A percentile compares a stretch with the other conserved stretches of the same genome.
Evolutionary conservation across 495 filamentous ascomycete species (phyloP).

Genomic region (Podospora anserina): DNA sequence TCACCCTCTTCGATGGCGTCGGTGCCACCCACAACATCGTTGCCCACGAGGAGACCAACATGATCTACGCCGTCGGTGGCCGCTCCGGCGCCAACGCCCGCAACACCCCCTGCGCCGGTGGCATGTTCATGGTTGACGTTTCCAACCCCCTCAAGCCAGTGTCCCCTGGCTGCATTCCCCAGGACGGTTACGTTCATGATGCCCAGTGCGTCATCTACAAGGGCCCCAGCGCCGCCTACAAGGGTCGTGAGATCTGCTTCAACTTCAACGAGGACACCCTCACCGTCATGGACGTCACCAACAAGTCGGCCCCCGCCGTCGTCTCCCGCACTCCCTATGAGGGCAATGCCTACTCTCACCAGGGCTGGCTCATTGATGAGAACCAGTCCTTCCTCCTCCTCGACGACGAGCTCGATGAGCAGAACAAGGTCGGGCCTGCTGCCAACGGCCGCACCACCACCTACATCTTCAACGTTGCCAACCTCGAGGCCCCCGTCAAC

Average conservation of each 20-base stretch:
- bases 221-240: conserved; percentile 53
- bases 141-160: conserved; percentile 48
- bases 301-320: conserved; percentile 47
- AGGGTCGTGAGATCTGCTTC: conserved; percentile 58
- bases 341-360: conserved; percentile 58
- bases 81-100: conserved; percentile 45
- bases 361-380: conserved; percentile 57
- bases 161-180: conserved; percentile 49
- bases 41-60: conserved; percentile 47
- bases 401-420: conserved; percentile 62
- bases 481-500: conserved; percentile 48
- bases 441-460: conserved; percentile 47
- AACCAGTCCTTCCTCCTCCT: conserved; percentile 55
- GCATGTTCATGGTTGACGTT: conserved; percentile 56
- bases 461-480: conserved; percentile 57
- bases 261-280: conserved; percentile 54
- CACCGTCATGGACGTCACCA: conserved; percentile 53
- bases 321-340: conserved; percentile 57
- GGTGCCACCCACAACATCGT: conserved; percentile 40
- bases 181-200: conserved; percentile 60
- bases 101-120: conserved; percentile 44
- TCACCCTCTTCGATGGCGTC: conserved; percentile 26
- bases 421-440: conserved; percentile 44
- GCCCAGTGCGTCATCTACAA: conserved; percentile 59
- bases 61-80: conserved; percentile 49